These are phyloP conservation scores for Penicillium nordicum DNA, from an alignment of 2,329 filamentous ascomycete species.

Conservation along the genomic window DNA sequence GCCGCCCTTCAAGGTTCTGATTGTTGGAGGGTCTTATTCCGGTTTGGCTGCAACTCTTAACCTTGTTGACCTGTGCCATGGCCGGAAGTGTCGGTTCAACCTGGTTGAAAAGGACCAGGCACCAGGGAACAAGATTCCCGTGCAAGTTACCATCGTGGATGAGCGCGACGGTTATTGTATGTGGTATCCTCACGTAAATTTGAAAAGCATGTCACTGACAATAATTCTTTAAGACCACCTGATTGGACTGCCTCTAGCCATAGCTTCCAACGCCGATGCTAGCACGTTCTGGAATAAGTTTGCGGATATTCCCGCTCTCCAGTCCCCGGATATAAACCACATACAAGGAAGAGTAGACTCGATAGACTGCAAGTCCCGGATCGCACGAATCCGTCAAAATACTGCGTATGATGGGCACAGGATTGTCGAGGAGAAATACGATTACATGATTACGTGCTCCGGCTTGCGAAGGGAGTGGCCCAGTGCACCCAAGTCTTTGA, in stretches of 20 bases:
- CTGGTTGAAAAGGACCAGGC: conserved; percentile 40
- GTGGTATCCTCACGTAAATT: conserved; percentile 27
- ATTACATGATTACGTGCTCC: conserved; percentile 67
- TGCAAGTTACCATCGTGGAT: conserved; percentile 66
- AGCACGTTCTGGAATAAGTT: conserved; percentile 6
- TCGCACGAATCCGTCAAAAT: not conserved
- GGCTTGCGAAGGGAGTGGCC: conserved; percentile 67
- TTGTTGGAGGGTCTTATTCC: conserved; percentile 69
- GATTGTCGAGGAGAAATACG: conserved; percentile 29
- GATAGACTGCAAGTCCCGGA: conserved; percentile 4
- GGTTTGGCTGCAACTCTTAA: conserved; percentile 65
- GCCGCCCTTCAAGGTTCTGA: conserved; percentile 52
- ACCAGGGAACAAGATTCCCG: conserved; percentile 39
- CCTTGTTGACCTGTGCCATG: conserved; percentile 62
- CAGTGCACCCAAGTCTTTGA: conserved; percentile 64
- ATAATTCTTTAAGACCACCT: not conserved
- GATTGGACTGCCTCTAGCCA: conserved; percentile 3
- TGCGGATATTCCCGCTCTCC: conserved; percentile 4
- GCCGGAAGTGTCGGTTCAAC: conserved; percentile 26
- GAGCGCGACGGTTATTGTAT: conserved; percentile 73
- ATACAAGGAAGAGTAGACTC: conserved; percentile 5
- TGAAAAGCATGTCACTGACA: not conserved
- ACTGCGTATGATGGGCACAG: conserved; percentile 1
- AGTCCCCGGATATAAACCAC: conserved; percentile 1
- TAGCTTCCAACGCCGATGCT: not conserved